Percentiles rank a stretch among this genome's conserved stretches.
Evolutionary conservation across 768 basidiomycete species (phyloP).

Genomic region (Russula sp.): DNA sequence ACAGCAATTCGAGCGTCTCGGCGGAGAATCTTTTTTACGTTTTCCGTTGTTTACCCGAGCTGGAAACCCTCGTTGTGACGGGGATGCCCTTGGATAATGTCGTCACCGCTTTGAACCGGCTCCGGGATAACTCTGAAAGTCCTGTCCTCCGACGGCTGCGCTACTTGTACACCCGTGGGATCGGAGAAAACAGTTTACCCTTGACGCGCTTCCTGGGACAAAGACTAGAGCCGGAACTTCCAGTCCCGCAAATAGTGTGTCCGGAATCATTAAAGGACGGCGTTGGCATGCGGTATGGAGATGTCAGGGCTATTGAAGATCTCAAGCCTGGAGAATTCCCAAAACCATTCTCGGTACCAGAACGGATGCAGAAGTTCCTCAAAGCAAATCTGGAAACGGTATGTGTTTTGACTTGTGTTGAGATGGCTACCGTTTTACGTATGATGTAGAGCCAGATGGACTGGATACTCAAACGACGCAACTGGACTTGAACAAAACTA

Average conservation of each 20-base stretch:
- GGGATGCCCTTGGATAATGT: slow-evolving; percentile 23
- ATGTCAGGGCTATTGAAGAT: slow-evolving; percentile 18
- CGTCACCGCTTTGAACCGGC: slow-evolving; percentile 20
- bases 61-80: slow-evolving; percentile 22
- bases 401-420: not conserved
- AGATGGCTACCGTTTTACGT: not conserved
- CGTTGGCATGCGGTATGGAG: slow-evolving; percentile 21
- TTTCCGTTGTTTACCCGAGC: slow-evolving; percentile 23
- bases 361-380: slow-evolving; percentile 21
- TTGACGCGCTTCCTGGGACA: slow-evolving; percentile 24
- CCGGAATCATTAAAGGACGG: slow-evolving; percentile 12
- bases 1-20: slow-evolving; percentile 20
- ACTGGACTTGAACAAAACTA: slow-evolving; percentile 11
- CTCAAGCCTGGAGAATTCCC: slow-evolving; percentile 24
- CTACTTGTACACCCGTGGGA: slow-evolving; percentile 20
- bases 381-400: slow-evolving; percentile 21
- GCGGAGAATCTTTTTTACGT: slow-evolving; percentile 17
- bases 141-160: slow-evolving; percentile 19
- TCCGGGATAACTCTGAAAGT: slow-evolving; percentile 17
- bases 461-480: slow-evolving; percentile 26
- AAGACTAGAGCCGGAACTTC: slow-evolving; percentile 25
- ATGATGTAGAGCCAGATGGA: slow-evolving; percentile 25
- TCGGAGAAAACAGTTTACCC: slow-evolving; percentile 14
- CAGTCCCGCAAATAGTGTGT: slow-evolving; percentile 23
- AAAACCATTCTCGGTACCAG: slow-evolving; percentile 22